Base-by-base conservation (phyloP, 1,284 basidiomycete genomes). In the Sporisorium iseilematis-ciliati region DNA sequence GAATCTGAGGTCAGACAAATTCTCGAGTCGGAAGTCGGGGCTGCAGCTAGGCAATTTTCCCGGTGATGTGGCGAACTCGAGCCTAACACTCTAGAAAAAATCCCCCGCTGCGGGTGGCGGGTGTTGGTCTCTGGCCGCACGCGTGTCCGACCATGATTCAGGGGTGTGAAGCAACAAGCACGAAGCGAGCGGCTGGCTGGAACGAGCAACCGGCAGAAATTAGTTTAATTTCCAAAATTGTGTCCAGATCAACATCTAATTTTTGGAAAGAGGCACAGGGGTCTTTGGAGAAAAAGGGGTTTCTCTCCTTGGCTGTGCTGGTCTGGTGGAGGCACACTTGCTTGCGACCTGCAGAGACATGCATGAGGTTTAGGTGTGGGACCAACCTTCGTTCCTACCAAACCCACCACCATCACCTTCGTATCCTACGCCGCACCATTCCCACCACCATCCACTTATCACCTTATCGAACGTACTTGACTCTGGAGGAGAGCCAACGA, bases 1-100 rank as follows among this genome's bases (percentile, higher is more conserved):
- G 38, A 31, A 26, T 61, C 65, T 62, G 68, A 65, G 68, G 68
- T 71, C 68, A 65, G 58, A 71, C 68, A 58, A 57, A 62, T 38
- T 46, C 49, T 35, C 18, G 2, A 18, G 20, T 25, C 68, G 68
- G 68, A 55, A 65, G 11, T 65, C 68, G 68, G 62, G 8, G 14
- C 25, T 18, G 5, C n/a, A 4, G 25, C 6, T 11, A 14, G 35
- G n/a, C 25, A 26, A 7, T 6, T n/a, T n/a, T 43, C 21, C 38
- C 5, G 25, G 0, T 4, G 2, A 4, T 46, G 20, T 38, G 35
- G 7, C 10, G n/a, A 31, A n/a, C 12, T 21, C 26, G 11, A 33
- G 20, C 21, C 10, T 64, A 57, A 64, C 62, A 65, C 10, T 0
- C 29, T 18, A 7, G 7, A 6, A 57, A 35, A 26, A 45, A n/a